A percentile compares a stretch with the other conserved stretches of the same genome.
Conservation (phyloP, 1,139 yeast species). For the Hyphopichia fennica region DNA sequence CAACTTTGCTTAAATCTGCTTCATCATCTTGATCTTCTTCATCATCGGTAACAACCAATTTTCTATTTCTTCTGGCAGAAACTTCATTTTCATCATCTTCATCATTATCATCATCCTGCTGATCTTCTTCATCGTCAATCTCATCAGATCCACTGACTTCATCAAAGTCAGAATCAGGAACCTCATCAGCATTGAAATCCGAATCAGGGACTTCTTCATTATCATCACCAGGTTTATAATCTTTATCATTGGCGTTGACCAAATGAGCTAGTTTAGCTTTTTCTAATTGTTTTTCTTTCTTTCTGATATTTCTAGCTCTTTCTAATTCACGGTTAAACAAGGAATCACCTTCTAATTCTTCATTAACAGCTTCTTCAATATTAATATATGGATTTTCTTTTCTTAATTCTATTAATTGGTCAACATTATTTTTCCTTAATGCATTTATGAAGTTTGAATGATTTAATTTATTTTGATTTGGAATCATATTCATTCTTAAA, state of each 20-base stretch:
- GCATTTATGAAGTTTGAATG: conserved; percentile 19
- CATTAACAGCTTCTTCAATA: conserved; percentile 24
- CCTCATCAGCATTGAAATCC: conserved; percentile 14
- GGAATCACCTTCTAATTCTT: conserved; percentile 41
- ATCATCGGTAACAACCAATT: conserved; percentile 13
- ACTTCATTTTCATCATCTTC: conserved; percentile 10
- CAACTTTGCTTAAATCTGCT: conserved; percentile 6
- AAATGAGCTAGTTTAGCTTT: conserved; percentile 35
- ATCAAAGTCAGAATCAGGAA: conserved; percentile 20
- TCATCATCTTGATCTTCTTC: conserved; percentile 15
- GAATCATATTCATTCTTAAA: conserved; percentile 6
- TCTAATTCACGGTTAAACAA: conserved; percentile 64
- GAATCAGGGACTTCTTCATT: conserved; percentile 23
- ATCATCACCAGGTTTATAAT: conserved; percentile 11
- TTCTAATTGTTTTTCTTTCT: conserved; percentile 47
- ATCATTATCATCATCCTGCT: conserved; percentile 17
- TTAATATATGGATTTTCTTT: conserved; percentile 20
- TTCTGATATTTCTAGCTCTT: conserved; percentile 50
- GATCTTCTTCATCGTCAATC: conserved; percentile 17
- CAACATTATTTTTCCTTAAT: conserved; percentile 35
- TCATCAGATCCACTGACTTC: conserved; percentile 24
- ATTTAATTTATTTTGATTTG: conserved; percentile 6
- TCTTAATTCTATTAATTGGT: conserved; percentile 31
- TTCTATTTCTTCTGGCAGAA: conserved; percentile 8
- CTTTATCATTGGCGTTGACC: conserved; percentile 16